These are phyloP conservation scores for Madurella fahalii DNA, from an alignment of 2,329 filamentous ascomycete species.

Conservation along the genomic window DNA sequence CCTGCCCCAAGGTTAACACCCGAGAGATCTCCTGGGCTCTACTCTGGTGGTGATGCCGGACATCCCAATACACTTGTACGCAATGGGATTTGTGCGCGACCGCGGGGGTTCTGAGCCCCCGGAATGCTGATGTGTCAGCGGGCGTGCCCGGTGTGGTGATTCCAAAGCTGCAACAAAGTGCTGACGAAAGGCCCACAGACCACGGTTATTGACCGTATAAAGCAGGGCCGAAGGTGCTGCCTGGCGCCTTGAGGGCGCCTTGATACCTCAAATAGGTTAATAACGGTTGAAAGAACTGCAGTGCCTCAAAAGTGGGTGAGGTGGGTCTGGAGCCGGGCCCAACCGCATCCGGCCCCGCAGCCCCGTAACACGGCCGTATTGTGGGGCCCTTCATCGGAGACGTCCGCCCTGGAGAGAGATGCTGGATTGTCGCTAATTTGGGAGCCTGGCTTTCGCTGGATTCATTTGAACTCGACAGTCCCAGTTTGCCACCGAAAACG, in stretches of 20 bases:
- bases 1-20: no score
- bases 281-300: background rate
- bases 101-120: constrained; percentile 1
- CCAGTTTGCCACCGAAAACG: no score
- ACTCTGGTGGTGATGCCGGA: no score
- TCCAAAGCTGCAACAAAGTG: background rate
- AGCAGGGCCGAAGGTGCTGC: background rate
- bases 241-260: background rate
- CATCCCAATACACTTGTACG: background rate
- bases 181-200: background rate
- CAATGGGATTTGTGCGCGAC: constrained; percentile 2
- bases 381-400: background rate
- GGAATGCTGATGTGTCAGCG: background rate
- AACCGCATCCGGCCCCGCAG: background rate
- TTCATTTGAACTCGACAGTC: no score
- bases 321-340: background rate
- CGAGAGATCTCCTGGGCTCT: no score
- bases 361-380: background rate
- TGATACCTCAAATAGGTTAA: no score
- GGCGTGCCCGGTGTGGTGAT: background rate
- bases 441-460: no score
- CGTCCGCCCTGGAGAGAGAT: background rate
- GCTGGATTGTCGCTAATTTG: no score
- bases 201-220: background rate
- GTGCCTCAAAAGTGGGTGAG: background rate